Percentiles rank a stretch among this genome's conserved stretches.
phyloP scores from a whole-genome alignment of 345 rosid species.

The Cardamine occulta region DNA sequence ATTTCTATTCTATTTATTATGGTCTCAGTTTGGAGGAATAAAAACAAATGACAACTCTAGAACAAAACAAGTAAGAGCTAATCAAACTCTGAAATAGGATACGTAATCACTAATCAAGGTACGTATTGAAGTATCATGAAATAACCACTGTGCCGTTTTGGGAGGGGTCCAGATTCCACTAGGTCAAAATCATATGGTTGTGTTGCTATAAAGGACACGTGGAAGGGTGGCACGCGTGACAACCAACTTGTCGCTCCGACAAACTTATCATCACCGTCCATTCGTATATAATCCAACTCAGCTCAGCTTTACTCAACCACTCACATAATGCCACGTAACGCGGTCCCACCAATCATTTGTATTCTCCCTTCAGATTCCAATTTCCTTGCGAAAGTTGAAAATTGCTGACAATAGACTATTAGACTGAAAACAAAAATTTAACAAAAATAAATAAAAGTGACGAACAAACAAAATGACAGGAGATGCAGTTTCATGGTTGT shows the following conservation, averaged over 20 bases:
- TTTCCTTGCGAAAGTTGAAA: neutral
- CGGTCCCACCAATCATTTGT: neutral
- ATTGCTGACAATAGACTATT: conserved; percentile 5
- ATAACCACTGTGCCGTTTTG: conserved; percentile 6
- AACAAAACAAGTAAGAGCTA: too few species aligned
- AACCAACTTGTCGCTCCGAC: conserved; percentile 22
- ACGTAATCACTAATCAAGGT: neutral
- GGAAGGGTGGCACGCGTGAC: conserved; percentile 29
- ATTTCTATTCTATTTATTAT: too few species aligned
- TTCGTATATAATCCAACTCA: conserved; percentile 19
- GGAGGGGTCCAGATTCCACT: conserved; percentile 34
- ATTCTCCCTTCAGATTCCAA: conserved; percentile 9
- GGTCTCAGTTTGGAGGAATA: neutral
- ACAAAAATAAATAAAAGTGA: neutral
- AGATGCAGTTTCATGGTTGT: conserved; percentile 12
- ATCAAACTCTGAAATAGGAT: neutral
- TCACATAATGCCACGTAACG: conserved; percentile 27
- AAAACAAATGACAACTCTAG: neutral
- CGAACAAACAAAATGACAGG: conserved; percentile 1
- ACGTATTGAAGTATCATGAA: neutral
- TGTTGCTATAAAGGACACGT: conserved; percentile 27
- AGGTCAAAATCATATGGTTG: conserved; percentile 9
- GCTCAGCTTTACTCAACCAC: conserved; percentile 18
- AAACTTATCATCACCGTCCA: conserved; percentile 37
- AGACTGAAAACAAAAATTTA: conserved; percentile 2